These are phyloP conservation scores for Boletus sp. DNA, from an alignment of 1,284 basidiomycete species.

Conservation along the genomic window DNA sequence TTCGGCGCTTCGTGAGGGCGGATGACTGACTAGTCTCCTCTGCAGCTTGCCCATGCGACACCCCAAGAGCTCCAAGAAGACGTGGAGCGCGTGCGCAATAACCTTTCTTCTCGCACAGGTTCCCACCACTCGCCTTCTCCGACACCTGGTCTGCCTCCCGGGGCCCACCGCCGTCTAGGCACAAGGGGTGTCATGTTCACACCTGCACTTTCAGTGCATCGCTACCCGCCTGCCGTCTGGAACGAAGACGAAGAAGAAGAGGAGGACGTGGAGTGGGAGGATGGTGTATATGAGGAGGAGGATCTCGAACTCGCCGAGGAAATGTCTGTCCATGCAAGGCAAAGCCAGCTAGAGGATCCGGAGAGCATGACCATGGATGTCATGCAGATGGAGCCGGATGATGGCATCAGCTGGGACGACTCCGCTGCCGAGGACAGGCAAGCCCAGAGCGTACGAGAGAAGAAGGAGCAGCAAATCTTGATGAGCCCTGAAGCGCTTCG, in stretches of 20 bases:
- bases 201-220: constrained; percentile 54
- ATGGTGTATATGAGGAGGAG: constrained; percentile 68
- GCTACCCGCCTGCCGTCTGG: constrained; percentile 80
- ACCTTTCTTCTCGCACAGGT: constrained; percentile 47
- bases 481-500: constrained; percentile 21
- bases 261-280: constrained; percentile 70
- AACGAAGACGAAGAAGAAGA: constrained; percentile 76
- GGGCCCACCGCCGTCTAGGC: constrained; percentile 22
- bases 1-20: neutral
- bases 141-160: constrained; percentile 32
- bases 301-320: constrained; percentile 60
- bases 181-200: constrained; percentile 56
- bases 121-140: constrained; percentile 48
- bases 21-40: neutral
- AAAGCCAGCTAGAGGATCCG: constrained; percentile 35
- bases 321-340: constrained; percentile 30
- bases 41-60: constrained; percentile 69
- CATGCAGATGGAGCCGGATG: constrained; percentile 57
- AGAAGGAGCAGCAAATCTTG: constrained; percentile 20
- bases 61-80: constrained; percentile 61
- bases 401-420: constrained; percentile 76
- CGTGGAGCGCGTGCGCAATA: constrained; percentile 49
- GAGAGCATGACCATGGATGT: constrained; percentile 22
- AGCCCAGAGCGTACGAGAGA: constrained; percentile 30
- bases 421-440: constrained; percentile 50